Conservation (phyloP, 306 rosid genomes). For the Cucurbita moschata region DNA sequence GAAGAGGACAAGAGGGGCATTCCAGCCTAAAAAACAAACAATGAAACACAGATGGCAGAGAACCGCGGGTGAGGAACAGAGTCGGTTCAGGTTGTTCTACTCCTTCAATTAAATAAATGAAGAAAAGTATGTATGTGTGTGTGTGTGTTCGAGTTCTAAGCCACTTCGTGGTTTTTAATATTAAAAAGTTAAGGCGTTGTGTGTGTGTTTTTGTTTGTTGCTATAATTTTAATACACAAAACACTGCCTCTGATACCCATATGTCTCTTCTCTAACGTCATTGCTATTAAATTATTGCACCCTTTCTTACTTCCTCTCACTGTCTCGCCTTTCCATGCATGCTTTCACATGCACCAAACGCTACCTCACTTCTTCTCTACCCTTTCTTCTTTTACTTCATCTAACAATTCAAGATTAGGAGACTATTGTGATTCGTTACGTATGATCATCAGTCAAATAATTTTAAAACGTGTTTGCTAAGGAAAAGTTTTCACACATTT, state of each 20-base stretch:
- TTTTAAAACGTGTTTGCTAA: no score
- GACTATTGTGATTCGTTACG: no score
- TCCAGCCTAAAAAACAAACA: slow-evolving; percentile 3
- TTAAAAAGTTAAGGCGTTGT: background rate
- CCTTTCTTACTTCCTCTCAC: slow-evolving; percentile 28
- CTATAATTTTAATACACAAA: slow-evolving; percentile 13
- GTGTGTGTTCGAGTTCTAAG: background rate
- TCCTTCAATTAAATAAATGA: background rate
- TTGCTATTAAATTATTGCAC: slow-evolving; percentile 32
- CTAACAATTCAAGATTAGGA: no score
- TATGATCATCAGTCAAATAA: no score
- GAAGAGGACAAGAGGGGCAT: background rate
- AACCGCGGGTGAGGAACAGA: slow-evolving; percentile 16
- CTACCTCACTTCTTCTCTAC: slow-evolving; percentile 8
- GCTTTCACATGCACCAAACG: slow-evolving; percentile 54
- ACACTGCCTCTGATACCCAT: slow-evolving; percentile 21
- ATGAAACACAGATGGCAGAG: background rate
- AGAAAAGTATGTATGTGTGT: background rate
- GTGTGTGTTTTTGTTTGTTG: background rate
- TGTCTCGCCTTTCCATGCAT: slow-evolving; percentile 58
- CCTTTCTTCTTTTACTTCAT: background rate
- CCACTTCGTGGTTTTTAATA: background rate
- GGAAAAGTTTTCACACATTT: no score
- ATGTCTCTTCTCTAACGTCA: slow-evolving; percentile 52
- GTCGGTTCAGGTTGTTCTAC: slow-evolving; percentile 16